Conservation (phyloP, 352 stramenopile species). For the Pythium rhizo-oryzae region DNA sequence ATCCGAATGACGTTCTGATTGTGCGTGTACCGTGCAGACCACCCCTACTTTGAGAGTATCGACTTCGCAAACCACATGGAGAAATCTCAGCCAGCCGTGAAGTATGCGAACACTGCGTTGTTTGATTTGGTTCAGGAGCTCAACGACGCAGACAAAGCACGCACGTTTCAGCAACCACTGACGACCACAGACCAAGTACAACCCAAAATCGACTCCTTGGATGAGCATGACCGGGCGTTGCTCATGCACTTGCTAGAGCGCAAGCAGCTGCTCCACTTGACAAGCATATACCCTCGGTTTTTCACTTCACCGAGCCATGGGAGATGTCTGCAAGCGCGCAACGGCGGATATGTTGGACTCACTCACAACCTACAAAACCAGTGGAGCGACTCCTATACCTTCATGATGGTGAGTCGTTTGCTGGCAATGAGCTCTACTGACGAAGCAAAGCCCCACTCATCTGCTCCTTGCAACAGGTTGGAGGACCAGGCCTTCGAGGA, state of each 20-base stretch:
- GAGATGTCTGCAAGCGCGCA: conserved; percentile 59
- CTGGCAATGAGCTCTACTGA: not conserved
- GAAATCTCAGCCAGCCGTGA: conserved; percentile 31
- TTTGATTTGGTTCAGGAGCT: conserved; percentile 55
- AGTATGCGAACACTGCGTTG: conserved; percentile 48
- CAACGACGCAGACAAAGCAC: conserved; percentile 39
- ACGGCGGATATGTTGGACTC: conserved; percentile 61
- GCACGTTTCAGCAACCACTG: conserved; percentile 25
- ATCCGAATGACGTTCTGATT: too few relatives aligned
- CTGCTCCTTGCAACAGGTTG: conserved; percentile 36
- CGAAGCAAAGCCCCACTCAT: not conserved
- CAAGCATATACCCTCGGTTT: conserved; percentile 76
- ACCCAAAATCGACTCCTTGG: conserved; percentile 40
- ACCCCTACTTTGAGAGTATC: conserved; percentile 74
- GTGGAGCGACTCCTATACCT: conserved; percentile 66
- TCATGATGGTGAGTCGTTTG: conserved; percentile 45
- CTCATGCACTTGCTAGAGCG: conserved; percentile 84
- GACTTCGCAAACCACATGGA: conserved; percentile 71
- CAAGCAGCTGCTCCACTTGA: conserved; percentile 70
- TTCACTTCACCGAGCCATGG: conserved; percentile 51
- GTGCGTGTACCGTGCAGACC: conserved; percentile 48
- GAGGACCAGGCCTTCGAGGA: conserved; percentile 5
- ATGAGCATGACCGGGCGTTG: conserved; percentile 35
- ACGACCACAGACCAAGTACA: conserved; percentile 45
- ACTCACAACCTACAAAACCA: conserved; percentile 78